Evolutionary conservation across 129 eudicot species (phyloP).

Genomic region (Sambucus nigra): DNA sequence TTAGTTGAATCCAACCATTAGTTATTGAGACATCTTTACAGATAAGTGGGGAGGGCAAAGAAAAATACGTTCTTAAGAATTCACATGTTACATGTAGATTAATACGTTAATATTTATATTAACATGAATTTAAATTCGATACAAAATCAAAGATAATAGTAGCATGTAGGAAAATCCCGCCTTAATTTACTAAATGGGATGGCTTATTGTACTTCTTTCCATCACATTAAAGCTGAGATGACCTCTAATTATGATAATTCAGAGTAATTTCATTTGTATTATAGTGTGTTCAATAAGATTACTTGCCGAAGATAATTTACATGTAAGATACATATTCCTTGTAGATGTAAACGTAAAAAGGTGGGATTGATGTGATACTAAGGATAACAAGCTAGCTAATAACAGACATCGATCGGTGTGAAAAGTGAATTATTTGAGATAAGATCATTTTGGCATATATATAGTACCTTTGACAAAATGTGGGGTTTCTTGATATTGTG

Average conservation of each 20-base stretch:
- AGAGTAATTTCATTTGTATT: not conserved
- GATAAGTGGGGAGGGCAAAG: too few relatives aligned
- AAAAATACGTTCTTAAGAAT: too few relatives aligned
- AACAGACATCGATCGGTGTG: slow-evolving; percentile 70
- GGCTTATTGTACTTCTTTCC: not conserved
- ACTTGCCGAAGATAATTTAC: not conserved
- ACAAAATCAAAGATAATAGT: too few relatives aligned
- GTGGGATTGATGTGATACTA: slow-evolving; percentile 10
- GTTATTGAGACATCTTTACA: not conserved
- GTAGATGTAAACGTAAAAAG: too few relatives aligned
- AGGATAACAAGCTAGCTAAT: slow-evolving; percentile 60
- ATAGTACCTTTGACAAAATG: slow-evolving; percentile 95
- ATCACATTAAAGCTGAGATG: not conserved
- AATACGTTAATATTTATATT: too few relatives aligned
- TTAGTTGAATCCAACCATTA: not conserved
- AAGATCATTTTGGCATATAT: slow-evolving; percentile 89
- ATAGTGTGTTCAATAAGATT: not conserved
- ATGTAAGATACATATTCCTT: not conserved
- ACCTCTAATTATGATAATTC: not conserved
- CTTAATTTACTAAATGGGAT: not conserved
- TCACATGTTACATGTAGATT: too few relatives aligned
- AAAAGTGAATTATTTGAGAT: slow-evolving; percentile 91
- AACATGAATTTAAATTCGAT: too few relatives aligned
- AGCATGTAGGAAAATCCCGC: too few relatives aligned
- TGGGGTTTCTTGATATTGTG: slow-evolving; percentile 94